These are phyloP conservation scores for Sarcomyxa edulis DNA, from an alignment of 768 basidiomycete genomes.

Conservation along the genomic window DNA sequence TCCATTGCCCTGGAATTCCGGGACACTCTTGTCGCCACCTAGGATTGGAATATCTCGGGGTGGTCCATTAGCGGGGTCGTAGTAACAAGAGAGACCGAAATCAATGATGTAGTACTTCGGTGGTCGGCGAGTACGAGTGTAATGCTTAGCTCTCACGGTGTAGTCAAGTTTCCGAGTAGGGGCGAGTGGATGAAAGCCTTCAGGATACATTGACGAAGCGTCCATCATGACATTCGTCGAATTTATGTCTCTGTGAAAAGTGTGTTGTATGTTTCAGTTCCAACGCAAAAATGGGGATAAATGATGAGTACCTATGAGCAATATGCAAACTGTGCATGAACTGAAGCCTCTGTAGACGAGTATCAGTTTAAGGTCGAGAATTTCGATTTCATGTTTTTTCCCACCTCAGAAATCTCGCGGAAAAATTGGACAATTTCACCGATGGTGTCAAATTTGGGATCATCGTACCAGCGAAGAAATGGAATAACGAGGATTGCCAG, in stretches of 20 bases:
- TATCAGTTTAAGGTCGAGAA: not conserved
- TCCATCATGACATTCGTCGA: slow-evolving; percentile 25
- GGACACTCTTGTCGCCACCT: slow-evolving; percentile 35
- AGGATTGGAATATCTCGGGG: slow-evolving; percentile 22
- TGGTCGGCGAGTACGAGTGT: slow-evolving; percentile 15
- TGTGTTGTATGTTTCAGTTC: not conserved
- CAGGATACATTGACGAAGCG: slow-evolving; percentile 11
- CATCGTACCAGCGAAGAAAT: slow-evolving; percentile 13
- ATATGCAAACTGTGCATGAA: slow-evolving; percentile 17
- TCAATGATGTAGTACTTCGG: slow-evolving; percentile 25
- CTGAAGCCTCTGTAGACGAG: slow-evolving; percentile 14
- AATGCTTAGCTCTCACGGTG: slow-evolving; percentile 1
- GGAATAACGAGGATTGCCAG: slow-evolving; percentile 24
- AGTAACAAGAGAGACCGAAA: slow-evolving; percentile 23
- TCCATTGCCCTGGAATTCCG: slow-evolving; percentile 24
- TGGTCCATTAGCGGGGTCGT: slow-evolving; percentile 16
- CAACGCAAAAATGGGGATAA: not conserved
- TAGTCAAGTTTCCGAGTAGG: slow-evolving; percentile 12
- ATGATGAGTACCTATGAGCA: slow-evolving; percentile 14
- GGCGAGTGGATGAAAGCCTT: slow-evolving; percentile 15
- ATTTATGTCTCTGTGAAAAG: not conserved
- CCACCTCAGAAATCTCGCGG: slow-evolving; percentile 21
- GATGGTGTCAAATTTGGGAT: slow-evolving; percentile 20
- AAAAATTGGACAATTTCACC: slow-evolving; percentile 26
- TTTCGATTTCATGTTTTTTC: not conserved